Evolutionary conservation across 345 rosid species (phyloP), one percentile per base, ranked within the genome.

Genomic region (Gynandropsis gynandra): DNA sequence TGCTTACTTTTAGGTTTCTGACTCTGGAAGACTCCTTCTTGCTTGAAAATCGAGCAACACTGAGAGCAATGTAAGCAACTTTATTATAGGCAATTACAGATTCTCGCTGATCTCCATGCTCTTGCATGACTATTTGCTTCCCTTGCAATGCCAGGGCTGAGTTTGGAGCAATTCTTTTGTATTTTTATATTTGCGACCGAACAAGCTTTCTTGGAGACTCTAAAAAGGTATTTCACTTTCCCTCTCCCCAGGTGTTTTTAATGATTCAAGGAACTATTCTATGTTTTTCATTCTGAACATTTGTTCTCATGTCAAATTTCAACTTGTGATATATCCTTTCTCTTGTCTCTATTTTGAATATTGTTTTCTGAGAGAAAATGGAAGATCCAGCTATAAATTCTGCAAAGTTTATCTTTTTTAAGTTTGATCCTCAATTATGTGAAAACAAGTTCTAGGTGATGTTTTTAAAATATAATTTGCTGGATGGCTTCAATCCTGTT

Each of bases 21-120:
- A 80, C 88, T 7, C 70, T 92, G 87, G 98, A 92, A 4, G 93
- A 85, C 17, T 56, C 89, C 59, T 87, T 92, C 82, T 74, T 92
- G 81, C 77, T 87, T 56, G 98, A 87, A 71, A 78, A 92, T 66
- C 87, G 95, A 56, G 66, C 75, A 50, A 82, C 81, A 67, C 69
- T 92, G 66, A 76, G 87, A 81, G 96, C 86, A 31, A 79, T 92
- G 95, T 92, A 64, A 67, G 93, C 51, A 46, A 16, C 38, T 32
- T 14, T 12, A 46, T 46, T 54, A 15, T 20, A 14, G 33, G 46
- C 29, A 24, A 5, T 24, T 29, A 13, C 34, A 37, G 50, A 34
- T 46, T 53, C 19, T 18, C 47, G 5, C 9, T 16, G 9, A 19
- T 54, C 39, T 1, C 33, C 42, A 27, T 20, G n/a, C 18, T 38